Evolutionary conservation across 2,329 filamentous ascomycete species (phyloP).

Genomic region (Septoria petroselini): DNA sequence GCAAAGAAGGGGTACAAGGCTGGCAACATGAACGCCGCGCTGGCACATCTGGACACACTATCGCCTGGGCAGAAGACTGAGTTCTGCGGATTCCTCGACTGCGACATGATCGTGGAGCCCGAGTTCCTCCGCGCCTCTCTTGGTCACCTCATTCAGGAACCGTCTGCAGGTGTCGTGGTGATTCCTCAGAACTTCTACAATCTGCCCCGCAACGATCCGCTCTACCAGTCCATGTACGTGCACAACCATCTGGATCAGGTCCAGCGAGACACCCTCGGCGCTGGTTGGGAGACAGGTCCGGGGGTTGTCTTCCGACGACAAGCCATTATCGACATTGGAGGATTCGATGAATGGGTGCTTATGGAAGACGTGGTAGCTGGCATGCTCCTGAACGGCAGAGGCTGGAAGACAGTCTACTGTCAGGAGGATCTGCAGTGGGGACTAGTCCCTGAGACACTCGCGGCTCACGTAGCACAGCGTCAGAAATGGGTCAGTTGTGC

Average conservation of each 20-base stretch:
- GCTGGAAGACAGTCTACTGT: constrained; percentile 10
- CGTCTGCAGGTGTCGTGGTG: not conserved
- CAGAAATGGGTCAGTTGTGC: constrained; percentile 13
- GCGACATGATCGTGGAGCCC: constrained; percentile 65
- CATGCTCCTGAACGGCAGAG: constrained; percentile 12
- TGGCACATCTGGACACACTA: constrained; percentile 8
- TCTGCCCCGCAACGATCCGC: constrained; percentile 15
- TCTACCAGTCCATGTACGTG: constrained; percentile 14
- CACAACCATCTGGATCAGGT: constrained; percentile 7
- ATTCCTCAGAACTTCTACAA: constrained; percentile 19
- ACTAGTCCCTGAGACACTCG: constrained; percentile 9
- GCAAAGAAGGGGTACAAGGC: constrained; percentile 57
- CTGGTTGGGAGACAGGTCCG: constrained; percentile 9
- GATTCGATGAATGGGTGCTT: constrained; percentile 10
- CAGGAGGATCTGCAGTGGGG: constrained; percentile 16
- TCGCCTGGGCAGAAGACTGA: not conserved
- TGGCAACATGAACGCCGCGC: constrained; percentile 61
- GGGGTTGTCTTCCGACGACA: constrained; percentile 11
- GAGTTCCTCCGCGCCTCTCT: constrained; percentile 59
- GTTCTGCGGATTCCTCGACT: constrained; percentile 63
- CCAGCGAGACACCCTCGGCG: constrained; percentile 5
- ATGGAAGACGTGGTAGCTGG: constrained; percentile 15
- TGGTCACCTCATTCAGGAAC: constrained; percentile 48
- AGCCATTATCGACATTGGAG: constrained; percentile 12
- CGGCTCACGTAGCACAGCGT: constrained; percentile 11